Base-by-base conservation (phyloP, 108 stramenopile species). In the Schizochytrium sp. region DNA sequence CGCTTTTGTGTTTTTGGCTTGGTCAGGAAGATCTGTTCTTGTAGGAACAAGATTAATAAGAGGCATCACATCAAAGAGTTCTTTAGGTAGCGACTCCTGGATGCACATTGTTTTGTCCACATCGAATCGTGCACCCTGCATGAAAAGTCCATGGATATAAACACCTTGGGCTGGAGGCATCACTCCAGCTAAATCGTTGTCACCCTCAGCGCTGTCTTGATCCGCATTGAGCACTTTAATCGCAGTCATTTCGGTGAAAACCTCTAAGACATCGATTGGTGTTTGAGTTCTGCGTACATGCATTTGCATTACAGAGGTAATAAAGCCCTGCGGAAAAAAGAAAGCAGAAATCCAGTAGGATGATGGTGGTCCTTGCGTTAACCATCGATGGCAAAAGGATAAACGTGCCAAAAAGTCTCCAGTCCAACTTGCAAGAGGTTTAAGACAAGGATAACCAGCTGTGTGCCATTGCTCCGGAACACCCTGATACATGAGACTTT, bases 261-360 rank as follows among this genome's bases (percentile, higher is more conserved):
- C 46, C 17, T 17, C 55, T 5, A 93, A 89, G 41, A 91, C 93
- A 56, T 93, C 93, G 44, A 93, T 92, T 0, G 93, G 90, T 46
- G 93, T 93, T 59, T 72, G 88, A 46, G 90, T 83, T 56, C 92
- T 61, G 49, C 93, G 92, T 3, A 91, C 90, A 88, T 93, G 91
- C 4, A 91, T 93, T 44, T 93, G 93, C 76, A 93, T 87, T 28
- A 93, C 91, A 41, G 89, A 92, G 10, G 93, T 93, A 90, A 93
- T 93, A 55, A 93, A 93, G 44, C 93, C 93, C 88, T 94, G 93
- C 2, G 93, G 93, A 87, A 94, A 94, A 90, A 94, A 94, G 93
- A 94, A 94, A 1, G 92, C 92, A 1, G 90, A 57, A 50, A 94
- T 64, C 93, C 93, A 94, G 87, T 91, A 94, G 42, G 88, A 76